phyloP scores from a whole-genome alignment of 163 green algal species.

The Scenedesmus sp. region DNA sequence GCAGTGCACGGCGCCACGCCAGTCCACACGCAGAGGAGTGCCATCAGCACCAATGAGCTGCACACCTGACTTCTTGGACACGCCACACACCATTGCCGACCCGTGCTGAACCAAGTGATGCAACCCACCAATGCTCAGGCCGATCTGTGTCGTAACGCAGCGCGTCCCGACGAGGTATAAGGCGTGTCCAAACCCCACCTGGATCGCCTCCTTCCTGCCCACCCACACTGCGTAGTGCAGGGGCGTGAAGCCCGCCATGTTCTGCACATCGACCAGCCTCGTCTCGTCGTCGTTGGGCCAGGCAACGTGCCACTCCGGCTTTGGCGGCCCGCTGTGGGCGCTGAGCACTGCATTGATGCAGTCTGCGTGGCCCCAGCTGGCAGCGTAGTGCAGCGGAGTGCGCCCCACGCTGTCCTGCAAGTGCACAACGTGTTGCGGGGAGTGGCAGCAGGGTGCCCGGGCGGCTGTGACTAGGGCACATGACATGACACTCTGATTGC shows the following conservation, averaged over 20 bases:
- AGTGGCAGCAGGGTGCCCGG: no score
- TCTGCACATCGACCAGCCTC: slow-evolving; percentile 44
- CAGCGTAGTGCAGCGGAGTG: slow-evolving; percentile 47
- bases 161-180: no score
- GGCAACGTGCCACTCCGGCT: slow-evolving; percentile 6
- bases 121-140: no score
- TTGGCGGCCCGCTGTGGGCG: background rate
- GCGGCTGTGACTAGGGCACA: no score
- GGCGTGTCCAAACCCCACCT: slow-evolving; percentile 38
- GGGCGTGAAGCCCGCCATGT: slow-evolving; percentile 34
- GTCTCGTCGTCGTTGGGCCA: slow-evolving; percentile 43
- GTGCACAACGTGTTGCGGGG: no score
- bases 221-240: slow-evolving; percentile 56
- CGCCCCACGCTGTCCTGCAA: slow-evolving; percentile 49
- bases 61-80: no score
- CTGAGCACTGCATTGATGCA: slow-evolving; percentile 48
- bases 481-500: no score
- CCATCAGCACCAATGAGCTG: no score
- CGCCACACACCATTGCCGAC: no score
- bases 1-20: background rate
- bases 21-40: no score
- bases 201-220: slow-evolving; percentile 31
- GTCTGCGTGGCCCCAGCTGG: slow-evolving; percentile 42
- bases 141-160: no score
- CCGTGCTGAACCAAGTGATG: no score